Conservation (phyloP, 2,329 filamentous ascomycete species). For the Trichoderma gracile region DNA sequence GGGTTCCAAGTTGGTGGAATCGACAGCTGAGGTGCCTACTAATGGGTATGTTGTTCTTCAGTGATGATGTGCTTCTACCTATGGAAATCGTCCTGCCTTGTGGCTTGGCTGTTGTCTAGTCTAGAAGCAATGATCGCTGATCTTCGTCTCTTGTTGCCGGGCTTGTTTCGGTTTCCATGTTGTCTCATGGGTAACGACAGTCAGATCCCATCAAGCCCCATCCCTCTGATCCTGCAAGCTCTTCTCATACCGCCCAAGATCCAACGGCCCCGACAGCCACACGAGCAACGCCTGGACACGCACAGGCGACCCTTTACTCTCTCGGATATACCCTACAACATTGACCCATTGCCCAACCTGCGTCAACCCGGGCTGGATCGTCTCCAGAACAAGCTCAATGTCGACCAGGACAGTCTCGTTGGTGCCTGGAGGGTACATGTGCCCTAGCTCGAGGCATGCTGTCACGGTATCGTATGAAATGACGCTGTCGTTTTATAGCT, state of each 20-base stretch:
- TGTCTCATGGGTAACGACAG: too few species aligned
- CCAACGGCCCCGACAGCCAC: slow-evolving; percentile 74
- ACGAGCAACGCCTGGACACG: slow-evolving; percentile 73
- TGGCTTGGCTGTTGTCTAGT: neutral
- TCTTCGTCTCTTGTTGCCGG: neutral
- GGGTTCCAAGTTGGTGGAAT: too few species aligned
- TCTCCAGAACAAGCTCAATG: slow-evolving; percentile 68
- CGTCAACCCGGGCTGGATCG: slow-evolving; percentile 62
- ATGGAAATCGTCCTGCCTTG: neutral
- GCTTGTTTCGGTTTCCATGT: too few species aligned
- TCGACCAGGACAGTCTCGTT: slow-evolving; percentile 62
- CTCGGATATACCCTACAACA: slow-evolving; percentile 74
- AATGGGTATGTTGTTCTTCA: too few species aligned
- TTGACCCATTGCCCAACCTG: slow-evolving; percentile 85
- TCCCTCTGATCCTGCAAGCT: slow-evolving; percentile 46
- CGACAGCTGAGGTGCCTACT: too few species aligned
- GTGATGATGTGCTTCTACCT: neutral
- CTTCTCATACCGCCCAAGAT: slow-evolving; percentile 69
- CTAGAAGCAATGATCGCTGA: too few species aligned
- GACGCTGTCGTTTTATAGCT: slow-evolving; percentile 44
- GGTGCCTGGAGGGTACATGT: slow-evolving; percentile 58
- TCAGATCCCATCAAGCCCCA: slow-evolving; percentile 24
- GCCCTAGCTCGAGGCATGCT: slow-evolving; percentile 67
- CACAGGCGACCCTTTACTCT: slow-evolving; percentile 34
- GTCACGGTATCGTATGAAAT: slow-evolving; percentile 52